phyloP scores from a whole-genome alignment of 108 stramenopile genomes.

The Epithemia pelagica region DNA sequence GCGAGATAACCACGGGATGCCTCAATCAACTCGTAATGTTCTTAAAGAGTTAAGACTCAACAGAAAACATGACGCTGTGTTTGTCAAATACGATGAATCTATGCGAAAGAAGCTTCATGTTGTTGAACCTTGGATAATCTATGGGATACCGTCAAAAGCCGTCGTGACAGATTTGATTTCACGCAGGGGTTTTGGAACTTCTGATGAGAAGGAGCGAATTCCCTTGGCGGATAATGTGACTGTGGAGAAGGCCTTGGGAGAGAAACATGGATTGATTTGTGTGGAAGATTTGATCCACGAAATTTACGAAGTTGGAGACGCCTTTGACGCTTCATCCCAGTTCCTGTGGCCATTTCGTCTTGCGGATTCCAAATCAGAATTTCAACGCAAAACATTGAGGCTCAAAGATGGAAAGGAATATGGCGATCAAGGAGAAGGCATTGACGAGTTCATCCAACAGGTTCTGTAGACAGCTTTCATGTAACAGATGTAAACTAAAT shows the following conservation, averaged over 20 bases:
- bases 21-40: slow-evolving; percentile 41
- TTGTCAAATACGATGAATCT: slow-evolving; percentile 52
- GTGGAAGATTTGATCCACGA: slow-evolving; percentile 86
- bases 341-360: slow-evolving; percentile 82
- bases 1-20: slow-evolving; percentile 45
- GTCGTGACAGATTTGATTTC: slow-evolving; percentile 71
- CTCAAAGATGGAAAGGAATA: slow-evolving; percentile 75
- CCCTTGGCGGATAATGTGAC: slow-evolving; percentile 79
- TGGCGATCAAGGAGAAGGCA: slow-evolving; percentile 80
- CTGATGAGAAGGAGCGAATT: slow-evolving; percentile 58
- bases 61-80: slow-evolving; percentile 65
- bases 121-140: slow-evolving; percentile 78
- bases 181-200: slow-evolving; percentile 55
- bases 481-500: slow-evolving; percentile 9
- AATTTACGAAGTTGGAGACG: slow-evolving; percentile 30
- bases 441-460: slow-evolving; percentile 73
- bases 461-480: slow-evolving; percentile 77
- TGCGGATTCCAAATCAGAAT: slow-evolving; percentile 60
- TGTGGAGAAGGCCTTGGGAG: slow-evolving; percentile 68
- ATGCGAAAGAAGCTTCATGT: slow-evolving; percentile 62
- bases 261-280: slow-evolving; percentile 69
- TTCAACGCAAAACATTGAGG: slow-evolving; percentile 61
- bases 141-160: slow-evolving; percentile 60
- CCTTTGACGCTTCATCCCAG: slow-evolving; percentile 32
- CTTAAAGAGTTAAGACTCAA: slow-evolving; percentile 51